phyloP scores from a whole-genome alignment of 2,329 filamentous ascomycete species.

The Xylariomycetidae sp. region DNA sequence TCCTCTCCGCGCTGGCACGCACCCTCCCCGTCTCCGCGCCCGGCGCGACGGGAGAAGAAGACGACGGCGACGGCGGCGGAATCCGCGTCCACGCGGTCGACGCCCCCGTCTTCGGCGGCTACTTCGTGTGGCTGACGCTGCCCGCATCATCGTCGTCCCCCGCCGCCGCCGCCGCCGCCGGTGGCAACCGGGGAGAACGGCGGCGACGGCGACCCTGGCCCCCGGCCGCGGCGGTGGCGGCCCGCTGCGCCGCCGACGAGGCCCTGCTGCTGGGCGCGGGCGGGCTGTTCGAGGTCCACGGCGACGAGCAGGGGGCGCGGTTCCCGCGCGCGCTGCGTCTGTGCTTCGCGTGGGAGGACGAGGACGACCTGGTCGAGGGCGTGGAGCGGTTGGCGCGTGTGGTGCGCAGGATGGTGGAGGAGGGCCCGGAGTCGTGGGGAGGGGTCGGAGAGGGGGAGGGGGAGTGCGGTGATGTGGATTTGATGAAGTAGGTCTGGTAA shows the following conservation, averaged over 20 bases:
- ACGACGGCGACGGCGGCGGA: no score
- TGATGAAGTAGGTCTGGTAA: not conserved
- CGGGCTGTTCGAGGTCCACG: slow-evolving; percentile 61
- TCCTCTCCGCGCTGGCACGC: slow-evolving; percentile 53
- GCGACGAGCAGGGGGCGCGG: slow-evolving; percentile 41
- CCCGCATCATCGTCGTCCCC: no score
- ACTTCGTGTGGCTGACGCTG: slow-evolving; percentile 76
- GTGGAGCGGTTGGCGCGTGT: slow-evolving; percentile 55
- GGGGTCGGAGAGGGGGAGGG: not conserved
- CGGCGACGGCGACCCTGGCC: slow-evolving; percentile 26
- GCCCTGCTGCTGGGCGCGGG: slow-evolving; percentile 64
- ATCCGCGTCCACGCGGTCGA: no score
- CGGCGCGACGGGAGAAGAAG: no score
- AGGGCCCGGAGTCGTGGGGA: slow-evolving; percentile 11
- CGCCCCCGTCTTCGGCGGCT: slow-evolving; percentile 69
- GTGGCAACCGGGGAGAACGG: slow-evolving; percentile 4
- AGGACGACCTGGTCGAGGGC: slow-evolving; percentile 59
- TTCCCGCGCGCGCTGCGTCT: slow-evolving; percentile 59
- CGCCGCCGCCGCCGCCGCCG: no score
- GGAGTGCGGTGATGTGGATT: not conserved
- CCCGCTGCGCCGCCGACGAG: slow-evolving; percentile 54
- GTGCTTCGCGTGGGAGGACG: slow-evolving; percentile 69
- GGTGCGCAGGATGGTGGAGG: slow-evolving; percentile 13
- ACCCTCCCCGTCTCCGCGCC: no score
- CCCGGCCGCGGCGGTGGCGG: slow-evolving; percentile 48